Evolutionary conservation across 2,329 filamentous ascomycete genomes (phyloP).

Genomic region (Aspergillus alliaceus): DNA sequence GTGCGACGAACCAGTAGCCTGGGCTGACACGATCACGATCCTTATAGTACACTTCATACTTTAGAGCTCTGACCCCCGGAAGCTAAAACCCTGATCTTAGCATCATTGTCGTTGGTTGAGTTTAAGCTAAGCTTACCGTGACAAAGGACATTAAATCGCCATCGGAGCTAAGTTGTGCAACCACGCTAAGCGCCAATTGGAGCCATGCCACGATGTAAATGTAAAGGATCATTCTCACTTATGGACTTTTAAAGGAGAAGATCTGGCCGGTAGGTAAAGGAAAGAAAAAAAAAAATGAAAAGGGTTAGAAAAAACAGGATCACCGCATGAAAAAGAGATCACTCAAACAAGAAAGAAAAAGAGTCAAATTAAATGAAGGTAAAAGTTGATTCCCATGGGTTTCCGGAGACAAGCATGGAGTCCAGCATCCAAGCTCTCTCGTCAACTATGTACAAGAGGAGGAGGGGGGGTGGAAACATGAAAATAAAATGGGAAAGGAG

Average conservation of each 20-base stretch:
- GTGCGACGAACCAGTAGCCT: conserved; percentile 52
- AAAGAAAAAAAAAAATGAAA: background rate
- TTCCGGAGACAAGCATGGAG: background rate
- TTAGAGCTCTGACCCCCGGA: conserved; percentile 25
- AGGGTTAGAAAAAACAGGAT: background rate
- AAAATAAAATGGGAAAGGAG: background rate
- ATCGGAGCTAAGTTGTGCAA: background rate
- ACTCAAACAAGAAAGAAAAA: background rate
- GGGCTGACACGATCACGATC: conserved; percentile 33
- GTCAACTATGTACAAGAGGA: background rate
- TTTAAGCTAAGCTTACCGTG: conserved; percentile 17
- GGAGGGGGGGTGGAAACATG: background rate
- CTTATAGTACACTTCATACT: conserved; percentile 27
- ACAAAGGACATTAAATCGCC: conserved; percentile 17
- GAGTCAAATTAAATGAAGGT: background rate
- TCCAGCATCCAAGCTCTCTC: background rate
- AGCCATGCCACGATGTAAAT: background rate
- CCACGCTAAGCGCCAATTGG: background rate
- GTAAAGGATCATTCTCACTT: background rate
- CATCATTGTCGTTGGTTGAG: background rate
- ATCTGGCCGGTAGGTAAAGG: background rate
- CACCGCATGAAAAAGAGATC: background rate
- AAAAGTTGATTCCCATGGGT: background rate
- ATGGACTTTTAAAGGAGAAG: background rate
- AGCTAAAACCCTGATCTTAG: conserved; percentile 15